These are phyloP conservation scores for Entomortierella chlamydospora DNA, from an alignment of 192 early-diverging fungal genomes.

Conservation along the genomic window DNA sequence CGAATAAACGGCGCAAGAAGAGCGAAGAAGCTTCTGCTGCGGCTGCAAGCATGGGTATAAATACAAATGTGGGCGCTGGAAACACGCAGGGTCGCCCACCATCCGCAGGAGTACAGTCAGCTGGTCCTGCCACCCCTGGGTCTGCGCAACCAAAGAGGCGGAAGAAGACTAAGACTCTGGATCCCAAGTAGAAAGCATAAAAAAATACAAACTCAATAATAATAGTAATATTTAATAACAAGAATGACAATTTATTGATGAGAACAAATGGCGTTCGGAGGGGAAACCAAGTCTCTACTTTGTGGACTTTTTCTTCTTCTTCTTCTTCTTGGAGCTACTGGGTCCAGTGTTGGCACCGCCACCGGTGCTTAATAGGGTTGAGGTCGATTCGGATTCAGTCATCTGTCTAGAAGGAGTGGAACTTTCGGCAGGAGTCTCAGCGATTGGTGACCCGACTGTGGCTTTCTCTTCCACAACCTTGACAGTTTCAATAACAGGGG, in stretches of 20 bases:
- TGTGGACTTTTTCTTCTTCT: conserved; percentile 45
- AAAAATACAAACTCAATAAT: not conserved
- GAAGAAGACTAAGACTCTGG: conserved; percentile 42
- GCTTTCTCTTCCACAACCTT: too few species aligned
- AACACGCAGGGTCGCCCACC: conserved; percentile 6
- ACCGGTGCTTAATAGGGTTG: not conserved
- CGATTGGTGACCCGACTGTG: not conserved
- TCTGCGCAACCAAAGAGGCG: conserved; percentile 35
- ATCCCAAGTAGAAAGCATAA: conserved; percentile 32
- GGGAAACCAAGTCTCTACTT: conserved; percentile 22
- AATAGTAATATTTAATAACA: conserved; percentile 1
- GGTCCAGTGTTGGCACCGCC: not conserved
- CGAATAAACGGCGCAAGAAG: conserved; percentile 47
- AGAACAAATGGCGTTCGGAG: too few species aligned
- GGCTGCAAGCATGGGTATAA: conserved; percentile 41
- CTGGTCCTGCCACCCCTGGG: conserved; percentile 31
- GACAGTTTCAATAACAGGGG: too few species aligned
- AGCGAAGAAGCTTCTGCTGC: conserved; percentile 39
- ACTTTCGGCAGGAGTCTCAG: not conserved
- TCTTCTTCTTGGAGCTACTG: conserved; percentile 38
- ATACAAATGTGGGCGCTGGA: conserved; percentile 18
- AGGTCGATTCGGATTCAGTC: conserved; percentile 11
- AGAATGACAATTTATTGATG: too few species aligned
- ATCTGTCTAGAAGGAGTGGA: not conserved
- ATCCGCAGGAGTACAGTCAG: conserved; percentile 6